Conservation (phyloP, 371 early-diverging fungal genomes). For the Quaeritorhiza haematococci region DNA sequence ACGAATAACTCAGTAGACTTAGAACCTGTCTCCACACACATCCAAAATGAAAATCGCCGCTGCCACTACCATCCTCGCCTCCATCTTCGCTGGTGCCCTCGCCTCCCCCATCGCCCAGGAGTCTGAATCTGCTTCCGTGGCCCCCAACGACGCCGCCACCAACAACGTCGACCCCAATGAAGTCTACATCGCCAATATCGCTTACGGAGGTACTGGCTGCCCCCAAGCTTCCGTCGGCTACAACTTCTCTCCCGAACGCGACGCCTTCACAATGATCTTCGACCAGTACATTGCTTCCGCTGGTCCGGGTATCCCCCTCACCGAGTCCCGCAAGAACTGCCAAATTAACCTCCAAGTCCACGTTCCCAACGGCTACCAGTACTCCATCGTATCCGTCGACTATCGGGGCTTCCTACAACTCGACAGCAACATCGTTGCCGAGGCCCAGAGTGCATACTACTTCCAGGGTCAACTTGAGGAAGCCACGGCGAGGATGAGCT, state of each 20-base stretch:
- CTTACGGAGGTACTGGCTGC: slow-evolving; percentile 23
- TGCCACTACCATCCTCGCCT: not conserved
- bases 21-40: too few relatives aligned
- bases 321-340: slow-evolving; percentile 28
- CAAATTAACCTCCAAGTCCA: slow-evolving; percentile 17
- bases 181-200: slow-evolving; percentile 16
- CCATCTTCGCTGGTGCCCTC: not conserved
- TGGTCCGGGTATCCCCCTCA: slow-evolving; percentile 11
- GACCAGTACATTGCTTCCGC: slow-evolving; percentile 15
- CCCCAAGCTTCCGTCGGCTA: slow-evolving; percentile 8
- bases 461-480: slow-evolving; percentile 15
- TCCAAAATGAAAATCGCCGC: slow-evolving; percentile 1
- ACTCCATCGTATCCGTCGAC: slow-evolving; percentile 19
- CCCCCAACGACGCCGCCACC: too few relatives aligned
- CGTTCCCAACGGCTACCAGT: slow-evolving; percentile 15
- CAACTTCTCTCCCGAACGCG: slow-evolving; percentile 9
- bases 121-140: too few relatives aligned
- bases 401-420: slow-evolving; percentile 18
- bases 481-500: not conserved
- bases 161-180: slow-evolving; percentile 14
- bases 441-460: slow-evolving; percentile 19
- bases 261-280: slow-evolving; percentile 17
- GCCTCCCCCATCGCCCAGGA: slow-evolving; percentile 2
- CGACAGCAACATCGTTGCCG: slow-evolving; percentile 10
- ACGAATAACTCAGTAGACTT: too few relatives aligned